These are phyloP conservation scores for Ceratocystis papillata DNA, from an alignment of 2,329 filamentous ascomycete genomes.

Conservation along the genomic window DNA sequence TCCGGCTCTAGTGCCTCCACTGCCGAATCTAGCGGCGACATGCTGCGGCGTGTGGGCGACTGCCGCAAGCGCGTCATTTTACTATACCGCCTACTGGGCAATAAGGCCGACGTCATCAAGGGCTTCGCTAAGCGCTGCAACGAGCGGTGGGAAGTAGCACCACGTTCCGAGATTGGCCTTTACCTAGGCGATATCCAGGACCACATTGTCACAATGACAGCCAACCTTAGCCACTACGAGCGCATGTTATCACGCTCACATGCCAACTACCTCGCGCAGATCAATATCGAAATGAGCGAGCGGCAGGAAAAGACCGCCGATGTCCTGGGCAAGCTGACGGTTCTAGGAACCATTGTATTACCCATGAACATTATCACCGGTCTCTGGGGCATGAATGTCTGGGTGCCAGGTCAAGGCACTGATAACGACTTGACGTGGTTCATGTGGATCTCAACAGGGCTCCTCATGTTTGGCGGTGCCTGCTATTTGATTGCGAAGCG, in stretches of 20 bases:
- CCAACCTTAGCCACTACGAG: conserved; percentile 90
- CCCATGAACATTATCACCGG: conserved; percentile 99
- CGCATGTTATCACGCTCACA: conserved; percentile 86
- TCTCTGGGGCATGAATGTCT: conserved; percentile 97
- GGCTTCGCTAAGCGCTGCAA: conserved; percentile 97
- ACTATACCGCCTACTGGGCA: conserved; percentile 81
- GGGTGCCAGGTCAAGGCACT: conserved; percentile 81
- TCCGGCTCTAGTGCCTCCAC: conserved; percentile 25
- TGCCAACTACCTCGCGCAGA: conserved; percentile 96
- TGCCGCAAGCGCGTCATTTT: conserved; percentile 97
- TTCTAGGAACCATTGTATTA: conserved; percentile 89
- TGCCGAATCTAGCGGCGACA: conserved; percentile 53
- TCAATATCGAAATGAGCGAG: conserved; percentile 98
- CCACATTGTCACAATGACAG: conserved; percentile 98
- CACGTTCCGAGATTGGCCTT: conserved; percentile 88
- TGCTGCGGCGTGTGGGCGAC: conserved; percentile 85
- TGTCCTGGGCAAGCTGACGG: conserved; percentile 86
- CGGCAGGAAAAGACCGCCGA: conserved; percentile 92
- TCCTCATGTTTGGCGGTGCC: conserved; percentile 65
- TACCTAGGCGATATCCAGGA: conserved; percentile 98
- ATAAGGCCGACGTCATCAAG: conserved; percentile 98
- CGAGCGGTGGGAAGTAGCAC: conserved; percentile 93
- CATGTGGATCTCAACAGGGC: conserved; percentile 58
- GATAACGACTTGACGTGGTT: conserved; percentile 70
- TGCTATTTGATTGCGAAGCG: conserved; percentile 78